Conservation (phyloP, 2,329 filamentous ascomycete genomes). For the Aspergillus neoniger region DNA sequence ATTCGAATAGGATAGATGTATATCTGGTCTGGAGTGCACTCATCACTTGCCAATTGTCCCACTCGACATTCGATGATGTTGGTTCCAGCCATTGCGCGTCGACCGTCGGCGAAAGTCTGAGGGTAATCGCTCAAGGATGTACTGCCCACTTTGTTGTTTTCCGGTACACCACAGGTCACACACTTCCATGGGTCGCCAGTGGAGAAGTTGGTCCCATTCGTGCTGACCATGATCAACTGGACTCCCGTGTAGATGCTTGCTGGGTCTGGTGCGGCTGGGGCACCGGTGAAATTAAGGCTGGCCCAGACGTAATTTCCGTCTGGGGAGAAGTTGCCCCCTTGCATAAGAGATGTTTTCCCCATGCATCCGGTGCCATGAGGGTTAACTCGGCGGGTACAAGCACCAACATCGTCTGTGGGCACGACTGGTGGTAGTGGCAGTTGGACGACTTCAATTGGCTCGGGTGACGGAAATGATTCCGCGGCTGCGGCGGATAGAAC, state of each 20-base stretch:
- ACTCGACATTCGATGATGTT: slow-evolving; percentile 43
- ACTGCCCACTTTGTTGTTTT: slow-evolving; percentile 31
- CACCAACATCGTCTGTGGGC: slow-evolving; percentile 25
- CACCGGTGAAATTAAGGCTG: slow-evolving; percentile 46
- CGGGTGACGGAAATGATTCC: slow-evolving; percentile 23
- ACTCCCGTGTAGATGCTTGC: slow-evolving; percentile 46
- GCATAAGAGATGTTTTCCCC: slow-evolving; percentile 21
- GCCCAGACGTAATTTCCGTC: slow-evolving; percentile 49
- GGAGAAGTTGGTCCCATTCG: slow-evolving; percentile 43
- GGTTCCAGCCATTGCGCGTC: slow-evolving; percentile 32
- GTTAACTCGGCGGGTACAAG: slow-evolving; percentile 39
- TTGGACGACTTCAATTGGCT: slow-evolving; percentile 39
- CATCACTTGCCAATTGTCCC: slow-evolving; percentile 35
- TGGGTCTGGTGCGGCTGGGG: slow-evolving; percentile 42
- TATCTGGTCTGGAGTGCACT: slow-evolving; percentile 41
- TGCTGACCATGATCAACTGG: slow-evolving; percentile 49
- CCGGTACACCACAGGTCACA: slow-evolving; percentile 48
- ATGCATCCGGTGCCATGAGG: slow-evolving; percentile 44
- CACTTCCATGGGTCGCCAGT: slow-evolving; percentile 54
- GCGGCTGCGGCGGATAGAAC: too few relatives aligned
- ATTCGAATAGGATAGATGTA: slow-evolving; percentile 48
- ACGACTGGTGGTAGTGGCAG: slow-evolving; percentile 44
- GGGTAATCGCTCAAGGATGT: slow-evolving; percentile 42
- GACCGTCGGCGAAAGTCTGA: slow-evolving; percentile 46
- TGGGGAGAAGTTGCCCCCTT: slow-evolving; percentile 43